Evolutionary conservation across 345 rosid genomes (phyloP), one percentile per base, ranked within the genome.

Genomic region (Psidium guajava): DNA sequence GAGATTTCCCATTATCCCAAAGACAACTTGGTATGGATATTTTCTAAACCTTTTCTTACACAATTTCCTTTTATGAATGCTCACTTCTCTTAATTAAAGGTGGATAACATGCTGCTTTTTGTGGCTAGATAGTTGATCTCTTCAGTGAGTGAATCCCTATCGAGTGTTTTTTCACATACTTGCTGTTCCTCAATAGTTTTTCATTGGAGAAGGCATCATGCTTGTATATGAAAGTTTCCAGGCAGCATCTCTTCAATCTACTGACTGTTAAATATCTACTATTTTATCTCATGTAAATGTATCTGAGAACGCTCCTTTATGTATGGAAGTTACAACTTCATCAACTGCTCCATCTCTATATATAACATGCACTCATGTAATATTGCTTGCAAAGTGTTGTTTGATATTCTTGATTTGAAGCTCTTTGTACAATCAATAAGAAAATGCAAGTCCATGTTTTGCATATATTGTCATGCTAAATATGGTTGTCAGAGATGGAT

Each of bases 1-100:
- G 98, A 93, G 85, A 89, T 94, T 64, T 94, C 96, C 40, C 92
- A 92, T 90, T 88, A 86, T 84, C 93, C 96, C 52, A 93, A 87
- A 85, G 93, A 92, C 85, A 91, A 91, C 82, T 85, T 87, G 98
- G 98, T 97, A 93, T 52, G 47, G 11, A 69, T 88, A 82, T 52
- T 84, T 87, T 86, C 84, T 77, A 55, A 22, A 55, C 36, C 28
- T n/a, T 84, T 20, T 85, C 55, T 28, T 50, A 50, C 12, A 9
- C 86, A 50, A 59, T 54, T 40, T 49, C 8, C 22, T 74, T 40
- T 84, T 54, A 21, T 7, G 73, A 18, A 13, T 32, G 7, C 36
- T 42, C 11, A 32, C 18, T 55, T 32, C 28, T 52, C 54, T 50
- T 85, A 52, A 42, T 25, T 32, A 49, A 54, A 73, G 16, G 64